Conservation (phyloP, 768 basidiomycete species). For the Tylopilus plumbeoviolaceoides region DNA sequence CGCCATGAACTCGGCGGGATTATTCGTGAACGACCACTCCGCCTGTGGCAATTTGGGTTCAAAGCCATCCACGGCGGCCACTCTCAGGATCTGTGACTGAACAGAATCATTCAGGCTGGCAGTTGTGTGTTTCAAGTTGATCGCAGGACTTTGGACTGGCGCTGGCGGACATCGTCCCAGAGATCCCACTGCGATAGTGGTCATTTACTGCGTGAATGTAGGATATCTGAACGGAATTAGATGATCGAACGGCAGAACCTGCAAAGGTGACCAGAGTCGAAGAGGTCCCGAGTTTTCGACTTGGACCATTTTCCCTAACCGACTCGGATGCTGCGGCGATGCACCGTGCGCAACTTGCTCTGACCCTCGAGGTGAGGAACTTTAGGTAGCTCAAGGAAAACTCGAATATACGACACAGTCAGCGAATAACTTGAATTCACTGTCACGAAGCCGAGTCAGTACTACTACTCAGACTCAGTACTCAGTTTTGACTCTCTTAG, state of each 20-base stretch:
- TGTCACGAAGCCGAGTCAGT: too few relatives aligned
- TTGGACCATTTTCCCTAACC: too few relatives aligned
- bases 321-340: too few relatives aligned
- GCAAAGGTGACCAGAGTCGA: too few relatives aligned
- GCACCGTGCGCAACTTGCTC: too few relatives aligned
- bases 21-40: conserved; percentile 13
- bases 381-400: too few relatives aligned
- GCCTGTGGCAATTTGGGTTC: conserved; percentile 7
- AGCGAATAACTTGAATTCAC: too few relatives aligned
- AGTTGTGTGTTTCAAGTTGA: neutral
- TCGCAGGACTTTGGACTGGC: conserved; percentile 18
- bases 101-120: neutral
- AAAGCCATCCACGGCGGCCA: conserved; percentile 16
- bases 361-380: too few relatives aligned
- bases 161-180: conserved; percentile 18
- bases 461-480: too few relatives aligned
- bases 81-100: conserved; percentile 13
- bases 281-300: neutral
- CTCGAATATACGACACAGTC: too few relatives aligned
- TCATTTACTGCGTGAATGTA: conserved; percentile 8
- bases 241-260: too few relatives aligned
- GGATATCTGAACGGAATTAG: neutral
- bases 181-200: conserved; percentile 9
- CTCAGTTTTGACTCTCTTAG: too few relatives aligned
- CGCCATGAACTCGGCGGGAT: conserved; percentile 5